Conservation (phyloP, 805 yeast species). For the Starmerella potacharoeniae region DNA sequence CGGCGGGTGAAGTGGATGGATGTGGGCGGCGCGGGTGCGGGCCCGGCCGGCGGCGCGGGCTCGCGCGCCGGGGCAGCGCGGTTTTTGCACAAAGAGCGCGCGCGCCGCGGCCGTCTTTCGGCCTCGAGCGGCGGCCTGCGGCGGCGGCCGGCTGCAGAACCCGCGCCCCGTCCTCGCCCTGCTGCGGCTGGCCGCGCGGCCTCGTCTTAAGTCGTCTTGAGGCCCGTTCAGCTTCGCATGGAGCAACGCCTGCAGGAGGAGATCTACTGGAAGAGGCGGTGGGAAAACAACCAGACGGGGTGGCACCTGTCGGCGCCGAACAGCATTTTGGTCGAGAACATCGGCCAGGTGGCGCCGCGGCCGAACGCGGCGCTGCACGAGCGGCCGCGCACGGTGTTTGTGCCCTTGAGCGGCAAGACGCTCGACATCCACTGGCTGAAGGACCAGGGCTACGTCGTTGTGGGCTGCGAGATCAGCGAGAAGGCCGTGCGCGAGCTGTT, state of each 20-base stretch:
- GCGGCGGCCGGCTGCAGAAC: background rate
- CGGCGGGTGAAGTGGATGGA: too few species aligned
- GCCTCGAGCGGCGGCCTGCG: too few species aligned
- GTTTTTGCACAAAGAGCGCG: too few species aligned
- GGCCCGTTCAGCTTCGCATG: background rate
- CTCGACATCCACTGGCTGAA: conserved; percentile 13
- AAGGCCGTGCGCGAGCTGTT: conserved; percentile 11
- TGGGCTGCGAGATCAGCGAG: conserved; percentile 15
- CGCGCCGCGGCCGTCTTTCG: too few species aligned
- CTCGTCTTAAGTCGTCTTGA: background rate
- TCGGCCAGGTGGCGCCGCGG: conserved; percentile 7
- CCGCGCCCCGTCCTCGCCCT: too few species aligned
- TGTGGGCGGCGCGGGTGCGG: too few species aligned
- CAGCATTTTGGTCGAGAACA: conserved; percentile 6
- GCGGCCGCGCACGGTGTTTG: conserved; percentile 4
- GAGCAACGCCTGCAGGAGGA: conserved; percentile 8
- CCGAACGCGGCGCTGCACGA: background rate
- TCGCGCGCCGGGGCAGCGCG: too few species aligned
- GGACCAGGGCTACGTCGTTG: conserved; percentile 7
- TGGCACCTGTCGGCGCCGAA: conserved; percentile 16
- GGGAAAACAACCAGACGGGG: conserved; percentile 9
- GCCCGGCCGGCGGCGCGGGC: too few species aligned
- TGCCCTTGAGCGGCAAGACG: conserved; percentile 17
- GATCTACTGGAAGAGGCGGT: conserved; percentile 11
- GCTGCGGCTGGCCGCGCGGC: background rate